Conservation (phyloP, 2,329 filamentous ascomycete genomes). For the Myrmaecium sp. region DNA sequence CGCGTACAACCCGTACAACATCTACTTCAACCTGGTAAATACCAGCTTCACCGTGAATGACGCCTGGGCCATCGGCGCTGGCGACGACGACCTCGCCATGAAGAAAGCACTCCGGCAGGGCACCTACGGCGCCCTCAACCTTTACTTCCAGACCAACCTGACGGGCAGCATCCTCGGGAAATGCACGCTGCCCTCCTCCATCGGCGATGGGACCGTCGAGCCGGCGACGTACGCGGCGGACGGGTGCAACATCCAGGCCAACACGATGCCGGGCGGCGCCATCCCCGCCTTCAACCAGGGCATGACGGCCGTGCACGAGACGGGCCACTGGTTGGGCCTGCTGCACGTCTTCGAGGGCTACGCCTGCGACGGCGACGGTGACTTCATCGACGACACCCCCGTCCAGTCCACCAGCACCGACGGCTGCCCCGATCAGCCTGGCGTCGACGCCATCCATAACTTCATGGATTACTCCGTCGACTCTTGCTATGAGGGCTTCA, state of each 20-base stretch:
- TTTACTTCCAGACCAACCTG: conserved; percentile 43
- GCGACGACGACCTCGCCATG: conserved; percentile 33
- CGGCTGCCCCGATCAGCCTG: conserved; percentile 32
- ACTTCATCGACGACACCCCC: conserved; percentile 28
- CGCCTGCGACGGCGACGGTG: conserved; percentile 26
- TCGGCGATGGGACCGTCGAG: conserved; percentile 22
- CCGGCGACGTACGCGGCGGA: conserved; percentile 30
- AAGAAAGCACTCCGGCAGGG: conserved; percentile 37
- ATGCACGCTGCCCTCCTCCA: conserved; percentile 31
- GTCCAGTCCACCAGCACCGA: conserved; percentile 29
- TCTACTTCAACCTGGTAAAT: conserved; percentile 33
- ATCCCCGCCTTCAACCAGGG: conserved; percentile 32
- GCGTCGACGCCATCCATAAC: conserved; percentile 36
- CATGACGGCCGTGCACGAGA: conserved; percentile 31
- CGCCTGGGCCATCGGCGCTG: conserved; percentile 33
- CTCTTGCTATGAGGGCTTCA: conserved; percentile 37
- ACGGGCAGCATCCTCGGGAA: conserved; percentile 32
- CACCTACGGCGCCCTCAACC: conserved; percentile 36
- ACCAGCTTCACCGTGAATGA: conserved; percentile 36
- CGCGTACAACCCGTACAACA: conserved; percentile 32
- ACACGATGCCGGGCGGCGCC: conserved; percentile 36
- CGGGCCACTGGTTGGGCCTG: conserved; percentile 31
- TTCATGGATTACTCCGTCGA: conserved; percentile 45
- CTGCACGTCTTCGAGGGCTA: conserved; percentile 31
- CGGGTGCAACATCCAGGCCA: conserved; percentile 40